Evolutionary conservation across 202 grass and related monocot species (phyloP), one percentile per base, ranked within the genome.

Genomic region (Panicum virgatum): DNA sequence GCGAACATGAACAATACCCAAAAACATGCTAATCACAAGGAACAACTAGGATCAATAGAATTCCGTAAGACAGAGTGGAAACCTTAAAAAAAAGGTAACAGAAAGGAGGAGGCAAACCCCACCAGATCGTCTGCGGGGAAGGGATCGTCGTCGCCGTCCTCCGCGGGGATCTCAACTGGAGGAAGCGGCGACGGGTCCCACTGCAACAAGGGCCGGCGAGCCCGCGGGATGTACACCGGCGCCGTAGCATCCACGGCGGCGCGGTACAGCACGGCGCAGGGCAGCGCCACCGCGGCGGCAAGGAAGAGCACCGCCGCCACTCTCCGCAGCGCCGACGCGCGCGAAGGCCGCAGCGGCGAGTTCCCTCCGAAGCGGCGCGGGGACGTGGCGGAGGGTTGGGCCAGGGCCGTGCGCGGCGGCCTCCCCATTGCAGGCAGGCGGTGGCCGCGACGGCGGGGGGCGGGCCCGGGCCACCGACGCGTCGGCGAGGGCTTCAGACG

Each of bases 251-350:
- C 34, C 19, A 75, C 32, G 20, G 77, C 57, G 48, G 80, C 80
- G 44, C 83, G 59, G 86, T 86, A 84, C 48, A 92, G 70, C 75
- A 92, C 65, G 64, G 83, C 86, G 72, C 76, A 89, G 70, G 80
- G 86, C 46, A 89, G 66, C 57, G 70, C 65, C 56, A 86, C 76
- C 51, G 90, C 80, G 38, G 83, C 83, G 11, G 61, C 75, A 58
- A 89, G 72, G 71, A 86, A 86, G 59, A 92, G 64, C 62, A 11
- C 48, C 62, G 65, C 25, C 48, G 81, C 62, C 15, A 67, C 57
- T 37, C 18, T 53, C 70, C 80, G 63, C 7, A 86, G 32, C 30
- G 23, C 64, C 30, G 57, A 40, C n/a, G 46, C 47, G 9, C 18
- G 38, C 34, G 71, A 34, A 5, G 56, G 23, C 66, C 42, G 83